Evolutionary conservation across 305 asterid species (phyloP).

Genomic region (Ilex paraguariensis): DNA sequence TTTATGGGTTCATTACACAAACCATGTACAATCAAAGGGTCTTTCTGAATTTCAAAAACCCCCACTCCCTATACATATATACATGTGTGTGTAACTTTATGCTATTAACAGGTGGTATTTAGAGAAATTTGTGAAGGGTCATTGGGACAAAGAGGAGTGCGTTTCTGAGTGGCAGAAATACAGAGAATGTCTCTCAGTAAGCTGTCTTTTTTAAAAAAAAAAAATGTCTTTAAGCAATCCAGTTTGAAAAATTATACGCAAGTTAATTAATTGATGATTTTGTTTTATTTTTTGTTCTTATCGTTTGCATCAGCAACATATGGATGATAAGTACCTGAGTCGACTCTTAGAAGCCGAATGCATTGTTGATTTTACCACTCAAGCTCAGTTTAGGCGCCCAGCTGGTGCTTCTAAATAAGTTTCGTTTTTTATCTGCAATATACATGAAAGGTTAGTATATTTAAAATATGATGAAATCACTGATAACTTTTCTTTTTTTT

Average conservation of each 20-base stretch:
- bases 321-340: constrained; percentile 83
- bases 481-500: too few species aligned
- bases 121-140: constrained; percentile 81
- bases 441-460: too few species aligned
- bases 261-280: not conserved
- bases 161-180: constrained; percentile 74
- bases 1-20: too few species aligned
- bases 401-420: constrained; percentile 23
- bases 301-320: constrained; percentile 51
- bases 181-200: constrained; percentile 76
- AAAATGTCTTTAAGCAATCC: too few species aligned
- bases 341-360: constrained; percentile 77
- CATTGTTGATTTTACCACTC: constrained; percentile 36
- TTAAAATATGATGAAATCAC: too few species aligned
- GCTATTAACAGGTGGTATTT: constrained; percentile 60
- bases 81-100: too few species aligned
- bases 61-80: too few species aligned
- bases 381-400: constrained; percentile 28
- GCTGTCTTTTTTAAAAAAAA: constrained; percentile 15
- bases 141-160: constrained; percentile 78
- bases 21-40: too few species aligned
- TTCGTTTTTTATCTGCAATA: too few species aligned
- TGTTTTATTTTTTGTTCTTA: not conserved
- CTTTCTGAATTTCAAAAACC: too few species aligned
- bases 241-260: not conserved